phyloP scores from a whole-genome alignment of 2,329 filamentous ascomycete genomes.

The Capronia coronata region DNA sequence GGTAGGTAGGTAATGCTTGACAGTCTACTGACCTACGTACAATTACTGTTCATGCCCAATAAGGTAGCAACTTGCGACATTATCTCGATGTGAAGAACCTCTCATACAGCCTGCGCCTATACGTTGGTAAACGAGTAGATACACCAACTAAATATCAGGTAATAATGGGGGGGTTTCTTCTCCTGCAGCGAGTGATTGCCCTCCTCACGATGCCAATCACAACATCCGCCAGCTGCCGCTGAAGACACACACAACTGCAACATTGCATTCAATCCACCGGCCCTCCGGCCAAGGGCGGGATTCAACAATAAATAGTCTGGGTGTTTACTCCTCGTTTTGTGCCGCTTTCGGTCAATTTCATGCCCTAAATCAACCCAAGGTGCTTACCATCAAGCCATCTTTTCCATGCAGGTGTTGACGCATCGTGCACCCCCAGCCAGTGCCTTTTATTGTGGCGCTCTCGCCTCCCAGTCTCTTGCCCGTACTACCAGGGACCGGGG shows the following conservation, averaged over 20 bases:
- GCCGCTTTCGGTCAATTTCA: constrained; percentile 7
- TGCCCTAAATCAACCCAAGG: neutral
- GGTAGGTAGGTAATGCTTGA: too few species aligned
- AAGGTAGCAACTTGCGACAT: too few species aligned
- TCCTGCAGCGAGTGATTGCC: neutral
- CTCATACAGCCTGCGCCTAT: too few species aligned
- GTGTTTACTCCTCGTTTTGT: neutral
- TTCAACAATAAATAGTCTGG: neutral
- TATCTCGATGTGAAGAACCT: too few species aligned
- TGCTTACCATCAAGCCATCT: neutral
- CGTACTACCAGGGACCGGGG: too few species aligned
- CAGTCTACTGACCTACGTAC: too few species aligned
- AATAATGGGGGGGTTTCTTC: neutral
- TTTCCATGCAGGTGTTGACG: neutral
- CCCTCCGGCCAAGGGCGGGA: neutral
- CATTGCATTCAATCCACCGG: neutral
- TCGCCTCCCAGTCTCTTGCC: neutral
- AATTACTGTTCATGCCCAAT: too few species aligned
- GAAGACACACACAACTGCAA: neutral
- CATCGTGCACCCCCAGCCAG: neutral
- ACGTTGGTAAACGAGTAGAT: too few species aligned
- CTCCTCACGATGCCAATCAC: neutral
- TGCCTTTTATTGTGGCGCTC: neutral
- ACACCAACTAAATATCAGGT: too few species aligned
- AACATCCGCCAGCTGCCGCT: neutral